These are phyloP conservation scores for Xylariaceae sp. DNA, from an alignment of 2,329 filamentous ascomycete genomes.

Conservation along the genomic window DNA sequence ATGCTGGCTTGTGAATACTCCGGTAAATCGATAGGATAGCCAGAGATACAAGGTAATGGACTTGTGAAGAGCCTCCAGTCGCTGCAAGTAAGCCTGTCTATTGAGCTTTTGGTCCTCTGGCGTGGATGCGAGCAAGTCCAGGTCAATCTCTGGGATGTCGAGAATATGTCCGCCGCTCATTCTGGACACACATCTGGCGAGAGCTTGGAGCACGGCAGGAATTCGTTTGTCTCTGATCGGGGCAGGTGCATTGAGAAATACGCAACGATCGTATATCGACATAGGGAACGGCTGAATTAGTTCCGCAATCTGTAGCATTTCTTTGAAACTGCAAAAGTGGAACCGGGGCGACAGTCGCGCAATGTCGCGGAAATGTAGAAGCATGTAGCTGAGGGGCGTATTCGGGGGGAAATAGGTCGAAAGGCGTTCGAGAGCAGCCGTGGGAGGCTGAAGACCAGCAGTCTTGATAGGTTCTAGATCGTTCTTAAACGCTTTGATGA, in stretches of 20 bases:
- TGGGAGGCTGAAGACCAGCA: constrained; percentile 71
- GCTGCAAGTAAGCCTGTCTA: constrained; percentile 54
- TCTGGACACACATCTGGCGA: constrained; percentile 65
- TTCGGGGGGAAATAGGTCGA: constrained; percentile 73
- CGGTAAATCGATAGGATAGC: constrained; percentile 83
- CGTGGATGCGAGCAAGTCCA: constrained; percentile 70
- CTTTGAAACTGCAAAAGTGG: constrained; percentile 60
- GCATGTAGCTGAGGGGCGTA: constrained; percentile 77
- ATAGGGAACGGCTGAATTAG: constrained; percentile 68
- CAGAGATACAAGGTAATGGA: constrained; percentile 82
- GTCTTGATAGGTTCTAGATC: constrained; percentile 61
- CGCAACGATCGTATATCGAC: constrained; percentile 66
- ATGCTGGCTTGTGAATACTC: constrained; percentile 68
- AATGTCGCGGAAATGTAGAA: constrained; percentile 69
- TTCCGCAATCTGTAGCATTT: constrained; percentile 64
- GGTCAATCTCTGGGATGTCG: constrained; percentile 62
- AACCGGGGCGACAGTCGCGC: constrained; percentile 60
- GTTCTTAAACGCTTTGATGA: constrained; percentile 57
- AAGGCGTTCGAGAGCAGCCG: constrained; percentile 64
- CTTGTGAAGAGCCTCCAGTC: constrained; percentile 75
- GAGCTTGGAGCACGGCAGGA: constrained; percentile 50
- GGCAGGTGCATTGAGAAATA: constrained; percentile 68
- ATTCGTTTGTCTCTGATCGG: constrained; percentile 46
- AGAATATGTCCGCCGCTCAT: constrained; percentile 63
- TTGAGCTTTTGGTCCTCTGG: constrained; percentile 34